Percentiles rank a stretch among this genome's conserved stretches.
These are phyloP conservation scores for Termitomyces sp. DNA, from an alignment of 768 basidiomycete species.

Conservation along the genomic window DNA sequence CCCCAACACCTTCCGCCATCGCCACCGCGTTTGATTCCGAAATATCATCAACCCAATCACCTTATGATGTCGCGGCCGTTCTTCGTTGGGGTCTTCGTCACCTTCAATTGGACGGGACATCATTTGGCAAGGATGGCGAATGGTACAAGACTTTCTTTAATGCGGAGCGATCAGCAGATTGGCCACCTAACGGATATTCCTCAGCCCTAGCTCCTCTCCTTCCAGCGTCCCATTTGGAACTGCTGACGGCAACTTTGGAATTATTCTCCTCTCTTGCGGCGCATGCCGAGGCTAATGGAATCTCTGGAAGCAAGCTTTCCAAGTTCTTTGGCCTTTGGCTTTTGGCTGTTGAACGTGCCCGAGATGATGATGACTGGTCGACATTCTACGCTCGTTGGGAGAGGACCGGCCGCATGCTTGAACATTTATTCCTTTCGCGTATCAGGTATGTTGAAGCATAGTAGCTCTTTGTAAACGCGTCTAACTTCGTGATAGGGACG, in stretches of 20 bases:
- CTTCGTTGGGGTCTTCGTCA: slow-evolving; percentile 80
- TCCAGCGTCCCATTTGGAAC: slow-evolving; percentile 49
- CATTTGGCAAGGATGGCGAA: slow-evolving; percentile 54
- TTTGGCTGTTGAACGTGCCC: slow-evolving; percentile 40
- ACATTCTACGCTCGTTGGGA: slow-evolving; percentile 76
- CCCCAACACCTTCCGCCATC: slow-evolving; percentile 42
- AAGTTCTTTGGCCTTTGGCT: slow-evolving; percentile 75
- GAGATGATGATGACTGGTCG: slow-evolving; percentile 51
- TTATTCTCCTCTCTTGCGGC: slow-evolving; percentile 67
- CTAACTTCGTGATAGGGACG: slow-evolving; percentile 39
- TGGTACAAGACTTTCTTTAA: slow-evolving; percentile 68
- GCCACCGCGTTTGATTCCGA: slow-evolving; percentile 57
- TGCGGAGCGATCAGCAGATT: slow-evolving; percentile 53
- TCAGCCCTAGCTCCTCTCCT: slow-evolving; percentile 54
- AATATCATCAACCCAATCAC: slow-evolving; percentile 56
- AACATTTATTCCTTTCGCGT: slow-evolving; percentile 70
- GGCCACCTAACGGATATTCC: slow-evolving; percentile 59
- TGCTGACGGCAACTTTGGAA: slow-evolving; percentile 53
- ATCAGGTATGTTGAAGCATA: slow-evolving; percentile 45
- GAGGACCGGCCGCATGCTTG: slow-evolving; percentile 60
- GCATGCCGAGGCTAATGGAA: slow-evolving; percentile 65
- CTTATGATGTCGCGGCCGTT: slow-evolving; percentile 76
- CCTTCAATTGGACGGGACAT: slow-evolving; percentile 50
- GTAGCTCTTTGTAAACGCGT: neutral
- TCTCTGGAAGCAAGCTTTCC: slow-evolving; percentile 72